phyloP scores from a whole-genome alignment of 2,329 filamentous ascomycete species.

The Alternaria arborescens region DNA sequence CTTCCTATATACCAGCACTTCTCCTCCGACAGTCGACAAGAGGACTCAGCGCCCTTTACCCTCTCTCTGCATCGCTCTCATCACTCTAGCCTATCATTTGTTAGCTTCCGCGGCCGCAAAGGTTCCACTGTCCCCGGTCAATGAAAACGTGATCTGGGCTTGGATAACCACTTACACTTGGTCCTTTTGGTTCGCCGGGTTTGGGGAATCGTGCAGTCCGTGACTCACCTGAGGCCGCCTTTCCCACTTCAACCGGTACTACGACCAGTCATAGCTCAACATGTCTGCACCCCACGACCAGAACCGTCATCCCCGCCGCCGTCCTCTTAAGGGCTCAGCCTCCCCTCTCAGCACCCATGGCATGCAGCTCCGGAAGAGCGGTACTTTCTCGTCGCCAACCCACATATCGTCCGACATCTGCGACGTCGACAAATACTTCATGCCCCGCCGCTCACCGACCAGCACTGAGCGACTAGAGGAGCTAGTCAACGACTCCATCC shows the following conservation, averaged over 20 bases:
- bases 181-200: conserved; percentile 33
- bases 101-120: conserved; percentile 15
- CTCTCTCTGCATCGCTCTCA: conserved; percentile 21
- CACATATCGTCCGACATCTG: conserved; percentile 49
- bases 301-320: conserved; percentile 57
- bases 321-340: conserved; percentile 51
- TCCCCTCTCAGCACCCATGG: conserved; percentile 49
- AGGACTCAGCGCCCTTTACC: conserved; percentile 43
- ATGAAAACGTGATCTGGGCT: conserved; percentile 40
- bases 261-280: conserved; percentile 46
- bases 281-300: conserved; percentile 52
- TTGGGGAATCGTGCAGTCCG: conserved; percentile 35
- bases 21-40: conserved; percentile 31
- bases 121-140: conserved; percentile 23
- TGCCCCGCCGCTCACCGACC: conserved; percentile 59
- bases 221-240: conserved; percentile 50
- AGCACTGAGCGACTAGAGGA: conserved; percentile 59
- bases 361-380: conserved; percentile 59
- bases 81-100: conserved; percentile 19
- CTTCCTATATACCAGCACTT: conserved; percentile 43
- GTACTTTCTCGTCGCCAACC: conserved; percentile 59
- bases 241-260: conserved; percentile 35
- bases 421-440: conserved; percentile 51
- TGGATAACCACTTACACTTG: conserved; percentile 34
- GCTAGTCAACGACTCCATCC: conserved; percentile 56